Percentiles rank a stretch among this genome's conserved stretches.
These are phyloP conservation scores for Fusarium sp. DNA, from an alignment of 2,329 filamentous ascomycete genomes.

Conservation along the genomic window DNA sequence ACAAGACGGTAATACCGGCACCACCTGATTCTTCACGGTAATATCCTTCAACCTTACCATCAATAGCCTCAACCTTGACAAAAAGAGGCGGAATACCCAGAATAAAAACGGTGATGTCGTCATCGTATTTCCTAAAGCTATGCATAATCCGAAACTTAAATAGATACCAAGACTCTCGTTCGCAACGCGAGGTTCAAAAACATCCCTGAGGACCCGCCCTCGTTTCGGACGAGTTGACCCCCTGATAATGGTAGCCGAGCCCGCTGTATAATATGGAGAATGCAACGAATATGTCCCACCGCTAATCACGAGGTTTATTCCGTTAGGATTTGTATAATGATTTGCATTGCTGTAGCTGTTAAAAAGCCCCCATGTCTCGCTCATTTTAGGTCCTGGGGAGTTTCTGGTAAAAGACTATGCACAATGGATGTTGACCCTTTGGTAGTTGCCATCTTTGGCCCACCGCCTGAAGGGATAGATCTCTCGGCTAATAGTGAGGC, in stretches of 20 bases:
- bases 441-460: not conserved
- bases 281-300: not conserved
- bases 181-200: not conserved
- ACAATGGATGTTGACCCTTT: slow-evolving; percentile 12
- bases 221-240: slow-evolving; percentile 8
- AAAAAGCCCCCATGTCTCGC: not conserved
- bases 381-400: not conserved
- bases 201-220: slow-evolving; percentile 1
- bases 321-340: not conserved
- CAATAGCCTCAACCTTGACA: not conserved
- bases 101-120: not conserved
- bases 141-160: not conserved
- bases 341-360: not conserved
- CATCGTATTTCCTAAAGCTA: not conserved
- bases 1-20: not conserved
- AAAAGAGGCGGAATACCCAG: not conserved
- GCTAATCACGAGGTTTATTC: not conserved
- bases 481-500: not conserved
- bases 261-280: slow-evolving; percentile 13
- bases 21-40: not conserved
- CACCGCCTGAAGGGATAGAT: slow-evolving; percentile 5
- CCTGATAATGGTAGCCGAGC: not conserved
- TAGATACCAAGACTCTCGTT: not conserved
- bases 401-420: too few species aligned
- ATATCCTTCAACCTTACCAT: not conserved